Conservation (phyloP, 2,329 filamentous ascomycete genomes). For the Neopestalotiopsis rosae region DNA sequence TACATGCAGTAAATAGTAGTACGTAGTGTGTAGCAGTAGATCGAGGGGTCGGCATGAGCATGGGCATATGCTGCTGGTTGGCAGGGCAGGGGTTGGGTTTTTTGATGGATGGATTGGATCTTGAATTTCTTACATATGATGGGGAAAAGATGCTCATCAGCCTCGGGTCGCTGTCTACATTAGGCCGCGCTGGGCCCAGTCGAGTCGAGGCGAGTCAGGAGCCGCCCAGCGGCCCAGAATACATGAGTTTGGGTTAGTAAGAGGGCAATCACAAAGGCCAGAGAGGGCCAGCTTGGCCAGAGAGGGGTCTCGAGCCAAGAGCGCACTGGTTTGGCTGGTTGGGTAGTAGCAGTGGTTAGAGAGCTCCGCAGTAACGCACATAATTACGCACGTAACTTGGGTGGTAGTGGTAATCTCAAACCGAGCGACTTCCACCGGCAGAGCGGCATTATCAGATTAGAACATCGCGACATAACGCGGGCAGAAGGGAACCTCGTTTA, state of each 20-base stretch:
- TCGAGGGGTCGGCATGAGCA: not conserved
- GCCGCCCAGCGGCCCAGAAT: not conserved
- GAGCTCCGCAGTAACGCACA: constrained; percentile 10
- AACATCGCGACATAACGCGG: not conserved
- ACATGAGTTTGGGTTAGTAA: constrained; percentile 6
- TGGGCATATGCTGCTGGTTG: not conserved
- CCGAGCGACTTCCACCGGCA: not conserved
- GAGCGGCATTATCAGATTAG: not conserved
- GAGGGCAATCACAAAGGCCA: not conserved
- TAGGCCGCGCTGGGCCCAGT: not conserved
- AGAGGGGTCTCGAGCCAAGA: not conserved
- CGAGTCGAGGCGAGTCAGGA: constrained; percentile 12
- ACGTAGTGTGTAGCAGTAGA: not conserved
- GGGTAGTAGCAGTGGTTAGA: not conserved
- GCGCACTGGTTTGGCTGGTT: not conserved
- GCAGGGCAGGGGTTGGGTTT: not conserved
- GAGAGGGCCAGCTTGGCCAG: not conserved
- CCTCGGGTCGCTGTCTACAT: not conserved
- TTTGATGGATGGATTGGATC: not conserved
- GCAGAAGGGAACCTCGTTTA: not conserved
- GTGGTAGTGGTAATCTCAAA: constrained; percentile 5
- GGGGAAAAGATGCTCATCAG: not conserved
- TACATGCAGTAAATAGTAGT: not conserved
- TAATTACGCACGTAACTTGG: constrained; percentile 2
- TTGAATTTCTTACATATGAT: constrained; percentile 1